Base-by-base conservation (phyloP, 495 filamentous ascomycete genomes). In the Gamarada debralockiae region DNA sequence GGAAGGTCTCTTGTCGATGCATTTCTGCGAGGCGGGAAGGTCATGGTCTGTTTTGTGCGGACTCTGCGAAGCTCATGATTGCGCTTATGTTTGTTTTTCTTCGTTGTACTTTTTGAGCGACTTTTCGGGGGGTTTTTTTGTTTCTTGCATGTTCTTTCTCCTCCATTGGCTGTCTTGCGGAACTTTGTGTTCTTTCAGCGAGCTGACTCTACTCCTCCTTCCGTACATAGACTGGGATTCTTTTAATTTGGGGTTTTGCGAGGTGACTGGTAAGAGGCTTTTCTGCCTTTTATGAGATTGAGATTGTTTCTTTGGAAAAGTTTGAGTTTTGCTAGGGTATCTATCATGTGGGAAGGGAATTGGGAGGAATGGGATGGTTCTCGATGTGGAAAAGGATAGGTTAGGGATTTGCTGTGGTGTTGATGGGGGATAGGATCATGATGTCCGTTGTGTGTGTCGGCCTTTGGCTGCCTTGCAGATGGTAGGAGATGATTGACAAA, bases 71-170 rank as follows among this genome's bases (percentile, higher is more conserved):
- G 3, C 23, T 44, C 24, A 46, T 54, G 40, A 44, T 38, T 43
- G 39, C 46, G 49, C 47, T 36, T n/a, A n/a, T n/a, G n/a, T n/a
- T n/a, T 39, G 17, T 50, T 55, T 57, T 52, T 47, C 48, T 42
- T 52, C 31, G 31, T 48, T 56, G 50, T 55, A 48, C 44, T 52
- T 61, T 39, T 49, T 55, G n/a, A n/a, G n/a, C n/a, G n/a, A n/a
- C n/a, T n/a, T n/a, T n/a, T n/a, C n/a, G n/a, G 55, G 56, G 59
- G 55, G 55, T 49, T 31, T 48, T 54, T 34, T 57, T 43, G 37
- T 37, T 57, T 62, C 55, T 56, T 62, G 59, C 59, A 62, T 62
- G 59, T 59, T 43, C 7, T 58, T 56, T 56, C 47, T n/a, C 40
- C 20, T 54, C 25, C 39, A 46, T 22, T 44, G n/a, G n/a, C n/a